A percentile compares a stretch with the other conserved stretches of the same genome.
phyloP scores from a whole-genome alignment of 1,284 basidiomycete genomes.

The Cyathus olla region DNA sequence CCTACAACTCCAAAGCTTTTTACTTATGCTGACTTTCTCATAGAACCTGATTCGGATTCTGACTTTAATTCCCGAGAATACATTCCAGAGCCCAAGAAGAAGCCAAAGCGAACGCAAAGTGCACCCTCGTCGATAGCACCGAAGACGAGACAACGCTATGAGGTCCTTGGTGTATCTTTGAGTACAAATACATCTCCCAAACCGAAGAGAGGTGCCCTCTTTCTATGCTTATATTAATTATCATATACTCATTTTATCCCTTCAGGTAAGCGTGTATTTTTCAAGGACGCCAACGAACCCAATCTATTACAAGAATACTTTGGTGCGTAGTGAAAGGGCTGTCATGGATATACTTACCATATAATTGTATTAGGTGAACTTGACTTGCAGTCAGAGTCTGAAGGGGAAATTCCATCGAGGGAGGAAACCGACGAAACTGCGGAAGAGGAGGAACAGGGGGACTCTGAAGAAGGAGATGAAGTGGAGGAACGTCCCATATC shows the following conservation, averaged over 20 bases:
- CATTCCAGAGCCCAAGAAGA: constrained; percentile 43
- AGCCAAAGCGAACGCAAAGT: constrained; percentile 37
- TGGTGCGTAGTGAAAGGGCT: constrained; percentile 27
- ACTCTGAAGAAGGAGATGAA: constrained; percentile 34
- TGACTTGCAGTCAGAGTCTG: constrained; percentile 58
- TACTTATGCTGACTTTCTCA: constrained; percentile 17
- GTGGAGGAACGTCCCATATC: constrained; percentile 14
- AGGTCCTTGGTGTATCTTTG: neutral
- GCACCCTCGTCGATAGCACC: constrained; percentile 7
- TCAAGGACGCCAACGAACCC: constrained; percentile 9
- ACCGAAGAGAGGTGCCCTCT: neutral
- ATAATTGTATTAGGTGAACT: constrained; percentile 25
- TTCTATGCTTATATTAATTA: neutral
- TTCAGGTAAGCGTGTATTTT: neutral
- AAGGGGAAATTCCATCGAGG: constrained; percentile 52
- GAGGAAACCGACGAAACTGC: constrained; percentile 34
- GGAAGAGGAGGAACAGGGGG: constrained; percentile 39
- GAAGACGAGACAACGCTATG: neutral
- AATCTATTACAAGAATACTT: constrained; percentile 53
- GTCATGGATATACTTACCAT: neutral
- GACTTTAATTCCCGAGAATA: constrained; percentile 63
- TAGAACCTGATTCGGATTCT: constrained; percentile 64
- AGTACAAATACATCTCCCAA: neutral
- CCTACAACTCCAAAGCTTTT: no score
- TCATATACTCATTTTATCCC: neutral